Base-by-base conservation (phyloP, 805 yeast genomes). In the Lipomyces starkeyi region DNA sequence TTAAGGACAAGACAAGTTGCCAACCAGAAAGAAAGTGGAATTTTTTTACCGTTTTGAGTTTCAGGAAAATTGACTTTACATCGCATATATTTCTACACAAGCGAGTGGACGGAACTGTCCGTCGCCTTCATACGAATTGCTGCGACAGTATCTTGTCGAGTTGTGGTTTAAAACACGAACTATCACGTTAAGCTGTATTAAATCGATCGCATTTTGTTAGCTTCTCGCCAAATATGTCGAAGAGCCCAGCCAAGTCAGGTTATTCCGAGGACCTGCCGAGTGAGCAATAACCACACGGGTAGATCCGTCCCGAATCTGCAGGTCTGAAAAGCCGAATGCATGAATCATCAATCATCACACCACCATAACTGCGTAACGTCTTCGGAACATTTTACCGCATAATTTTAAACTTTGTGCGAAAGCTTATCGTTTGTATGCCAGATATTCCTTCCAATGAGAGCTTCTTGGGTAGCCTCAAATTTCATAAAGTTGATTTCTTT, bases 281-380 rank as follows among this genome's bases (percentile, higher is more conserved):
- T 43, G 22, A 43, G 49, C 49, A 43, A 43, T 43, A 43, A 43
- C 49, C 49, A 43, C 49, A 43, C 49, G 22, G 49, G 49, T 43
- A 43, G 49, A 43, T 43, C 49, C 49, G 22, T n/a, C 40, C 13
- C 11, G 17, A 37, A 37, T 8, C 49, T 17, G 49, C 22, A n/a
- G 22, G 20, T n/a, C 11, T 17, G 22, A 17, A 43, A 2, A n/a
- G 20, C 22, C 22, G 49, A n/a, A 17, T 17, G 8, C 22, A 17
- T 43, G 49, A 37, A 37, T 37, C 43, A n/a, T 43, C 22, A n/a
- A 43, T n/a, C 49, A 43, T 43, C 49, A 43, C 49, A 43, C 49
- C 49, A 43, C 49, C 49, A 17, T 17, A 11, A 3, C 22, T 13
- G 40, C 14, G 17, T 37, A 11, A 14, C 40, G 17, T 13, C 3